Percentiles rank a stretch among this genome's conserved stretches.
These are phyloP conservation scores for Fusarium neocosmosporiellum DNA, from an alignment of 2,329 filamentous ascomycete species.

Conservation along the genomic window DNA sequence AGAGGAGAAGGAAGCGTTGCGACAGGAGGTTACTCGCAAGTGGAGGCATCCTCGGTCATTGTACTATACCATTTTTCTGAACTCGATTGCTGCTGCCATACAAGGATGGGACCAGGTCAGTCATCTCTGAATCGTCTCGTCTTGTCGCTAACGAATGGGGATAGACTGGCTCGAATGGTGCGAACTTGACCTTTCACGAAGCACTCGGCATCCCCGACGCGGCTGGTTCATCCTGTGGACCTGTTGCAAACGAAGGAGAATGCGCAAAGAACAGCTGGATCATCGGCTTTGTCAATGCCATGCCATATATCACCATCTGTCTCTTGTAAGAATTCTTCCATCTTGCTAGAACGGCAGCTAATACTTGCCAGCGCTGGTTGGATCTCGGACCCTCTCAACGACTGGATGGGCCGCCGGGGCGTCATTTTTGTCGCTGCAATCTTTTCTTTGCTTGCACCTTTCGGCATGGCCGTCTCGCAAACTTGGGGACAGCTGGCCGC, in stretches of 20 bases:
- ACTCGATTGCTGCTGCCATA: slow-evolving; percentile 65
- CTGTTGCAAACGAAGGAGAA: slow-evolving; percentile 50
- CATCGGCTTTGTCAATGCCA: slow-evolving; percentile 69
- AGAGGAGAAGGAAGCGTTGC: slow-evolving; percentile 54
- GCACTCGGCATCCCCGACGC: slow-evolving; percentile 50
- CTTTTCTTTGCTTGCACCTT: slow-evolving; percentile 70
- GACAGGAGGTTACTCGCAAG: slow-evolving; percentile 58
- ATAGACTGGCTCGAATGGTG: slow-evolving; percentile 68
- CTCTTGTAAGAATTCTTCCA: slow-evolving; percentile 53
- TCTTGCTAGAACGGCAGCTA: not conserved
- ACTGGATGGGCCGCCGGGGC: slow-evolving; percentile 68
- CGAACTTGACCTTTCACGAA: slow-evolving; percentile 68
- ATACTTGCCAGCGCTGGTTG: slow-evolving; percentile 60
- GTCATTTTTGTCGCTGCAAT: slow-evolving; percentile 72
- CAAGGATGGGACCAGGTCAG: slow-evolving; percentile 68
- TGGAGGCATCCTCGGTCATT: slow-evolving; percentile 60
- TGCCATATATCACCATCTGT: slow-evolving; percentile 55
- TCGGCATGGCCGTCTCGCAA: slow-evolving; percentile 69
- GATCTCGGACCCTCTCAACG: slow-evolving; percentile 72
- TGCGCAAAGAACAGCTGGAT: slow-evolving; percentile 66
- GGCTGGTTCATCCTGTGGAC: slow-evolving; percentile 45
- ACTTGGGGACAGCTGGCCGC: slow-evolving; percentile 68
- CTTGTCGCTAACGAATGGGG: slow-evolving; percentile 49
- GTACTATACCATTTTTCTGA: slow-evolving; percentile 59
- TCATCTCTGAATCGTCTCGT: not conserved